Percentiles rank a stretch among this genome's conserved stretches.
Conservation (phyloP, 2,329 filamentous ascomycete species). For the Penicillium sp. region DNA sequence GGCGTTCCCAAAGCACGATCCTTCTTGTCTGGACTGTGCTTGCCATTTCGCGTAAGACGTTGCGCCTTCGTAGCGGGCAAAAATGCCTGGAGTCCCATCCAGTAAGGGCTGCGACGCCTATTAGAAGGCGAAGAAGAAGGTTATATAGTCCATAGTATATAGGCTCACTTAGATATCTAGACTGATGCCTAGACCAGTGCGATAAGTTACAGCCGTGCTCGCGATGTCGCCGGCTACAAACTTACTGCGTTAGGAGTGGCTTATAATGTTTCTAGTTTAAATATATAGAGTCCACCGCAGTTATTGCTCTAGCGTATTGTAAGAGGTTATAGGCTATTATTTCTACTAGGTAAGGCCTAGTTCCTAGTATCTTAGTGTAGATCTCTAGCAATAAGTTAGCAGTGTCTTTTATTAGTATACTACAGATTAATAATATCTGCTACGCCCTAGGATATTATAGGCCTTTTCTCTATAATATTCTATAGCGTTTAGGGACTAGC, state of each 20-base stretch:
- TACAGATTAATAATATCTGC: conserved; percentile 23
- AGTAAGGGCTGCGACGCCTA: conserved; percentile 26
- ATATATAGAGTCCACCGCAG: conserved; percentile 3
- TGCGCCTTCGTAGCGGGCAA: not conserved
- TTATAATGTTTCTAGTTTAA: conserved; percentile 28
- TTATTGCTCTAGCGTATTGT: too few species aligned
- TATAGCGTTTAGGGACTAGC: conserved; percentile 22
- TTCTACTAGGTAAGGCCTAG: too few species aligned
- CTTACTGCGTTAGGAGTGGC: conserved; percentile 24
- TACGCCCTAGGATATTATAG: conserved; percentile 28
- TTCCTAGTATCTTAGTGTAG: not conserved
- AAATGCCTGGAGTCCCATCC: conserved; percentile 26
- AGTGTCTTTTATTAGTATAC: conserved; percentile 13
- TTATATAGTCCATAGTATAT: not conserved
- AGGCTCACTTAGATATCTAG: not conserved
- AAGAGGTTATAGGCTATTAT: too few species aligned
- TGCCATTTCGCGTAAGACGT: conserved; percentile 5
- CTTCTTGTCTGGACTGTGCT: not conserved
- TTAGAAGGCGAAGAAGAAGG: conserved; percentile 26
- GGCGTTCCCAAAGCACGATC: not conserved
- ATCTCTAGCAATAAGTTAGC: conserved; percentile 12
- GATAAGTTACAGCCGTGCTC: conserved; percentile 28
- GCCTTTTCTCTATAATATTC: conserved; percentile 22
- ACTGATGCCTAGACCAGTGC: conserved; percentile 18
- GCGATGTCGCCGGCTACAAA: conserved; percentile 23